phyloP scores from a whole-genome alignment of 352 stramenopile genomes.

The Globisporangium takayamanum region DNA sequence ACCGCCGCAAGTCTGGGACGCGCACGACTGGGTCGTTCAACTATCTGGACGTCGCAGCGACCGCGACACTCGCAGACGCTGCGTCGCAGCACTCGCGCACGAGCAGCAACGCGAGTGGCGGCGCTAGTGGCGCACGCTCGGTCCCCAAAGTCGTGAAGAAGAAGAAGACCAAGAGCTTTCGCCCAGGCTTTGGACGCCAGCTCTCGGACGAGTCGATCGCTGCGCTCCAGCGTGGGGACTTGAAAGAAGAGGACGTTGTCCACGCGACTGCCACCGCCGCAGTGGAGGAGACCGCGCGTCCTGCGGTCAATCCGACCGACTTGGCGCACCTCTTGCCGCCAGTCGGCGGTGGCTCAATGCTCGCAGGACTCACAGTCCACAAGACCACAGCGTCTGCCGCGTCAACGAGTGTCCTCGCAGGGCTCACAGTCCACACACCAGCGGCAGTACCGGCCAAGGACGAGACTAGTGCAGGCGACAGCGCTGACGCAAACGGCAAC shows the following conservation, averaged over 20 bases:
- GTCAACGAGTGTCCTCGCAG: slow-evolving; percentile 38
- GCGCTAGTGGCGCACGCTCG: slow-evolving; percentile 16
- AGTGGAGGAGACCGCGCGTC: slow-evolving; percentile 23
- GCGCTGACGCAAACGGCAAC: slow-evolving; percentile 15
- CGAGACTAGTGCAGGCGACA: neutral
- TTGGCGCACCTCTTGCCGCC: slow-evolving; percentile 62
- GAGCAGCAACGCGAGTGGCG: slow-evolving; percentile 23
- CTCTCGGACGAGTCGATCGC: slow-evolving; percentile 80
- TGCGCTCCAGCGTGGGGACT: slow-evolving; percentile 65
- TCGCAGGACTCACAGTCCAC: slow-evolving; percentile 63
- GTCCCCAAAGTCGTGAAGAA: slow-evolving; percentile 67
- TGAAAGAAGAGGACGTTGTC: slow-evolving; percentile 68
- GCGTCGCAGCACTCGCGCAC: neutral
- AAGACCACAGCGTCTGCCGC: slow-evolving; percentile 3
- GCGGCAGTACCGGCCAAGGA: slow-evolving; percentile 10
- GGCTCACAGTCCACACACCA: slow-evolving; percentile 55
- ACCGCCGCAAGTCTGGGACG: slow-evolving; percentile 33
- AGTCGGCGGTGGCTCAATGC: slow-evolving; percentile 44
- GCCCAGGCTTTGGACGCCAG: slow-evolving; percentile 73
- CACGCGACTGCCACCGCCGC: slow-evolving; percentile 12
- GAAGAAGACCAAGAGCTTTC: slow-evolving; percentile 85
- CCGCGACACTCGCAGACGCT: slow-evolving; percentile 13
- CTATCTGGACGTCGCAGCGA: slow-evolving; percentile 44
- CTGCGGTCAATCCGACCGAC: slow-evolving; percentile 41
- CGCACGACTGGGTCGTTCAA: slow-evolving; percentile 47